These are phyloP conservation scores for Trypanosoma rangeli DNA, from an alignment of 208 protist species.

Conservation along the genomic window DNA sequence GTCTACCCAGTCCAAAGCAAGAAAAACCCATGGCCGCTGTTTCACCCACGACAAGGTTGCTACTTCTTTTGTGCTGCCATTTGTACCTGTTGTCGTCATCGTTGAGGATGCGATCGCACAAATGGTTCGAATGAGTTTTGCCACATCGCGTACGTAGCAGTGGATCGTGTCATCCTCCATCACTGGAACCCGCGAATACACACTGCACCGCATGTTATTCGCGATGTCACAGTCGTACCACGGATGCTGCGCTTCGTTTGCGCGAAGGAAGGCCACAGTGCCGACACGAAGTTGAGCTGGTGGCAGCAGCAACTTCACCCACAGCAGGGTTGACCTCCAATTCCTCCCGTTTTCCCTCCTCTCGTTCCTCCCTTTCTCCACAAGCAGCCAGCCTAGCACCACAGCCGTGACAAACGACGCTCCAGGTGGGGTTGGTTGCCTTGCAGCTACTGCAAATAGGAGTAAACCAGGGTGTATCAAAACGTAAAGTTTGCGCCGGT, in stretches of 20 bases:
- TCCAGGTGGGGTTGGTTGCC: constrained; percentile 32
- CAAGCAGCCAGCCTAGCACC: not conserved
- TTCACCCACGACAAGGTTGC: constrained; percentile 14
- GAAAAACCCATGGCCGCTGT: constrained; percentile 38
- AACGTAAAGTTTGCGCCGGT: constrained; percentile 6
- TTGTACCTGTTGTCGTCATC: not conserved
- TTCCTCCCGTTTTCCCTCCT: not conserved
- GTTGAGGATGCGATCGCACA: constrained; percentile 6
- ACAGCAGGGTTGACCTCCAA: not conserved
- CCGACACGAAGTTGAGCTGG: constrained; percentile 18
- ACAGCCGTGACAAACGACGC: constrained; percentile 28
- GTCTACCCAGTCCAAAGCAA: constrained; percentile 61
- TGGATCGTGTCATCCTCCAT: constrained; percentile 47
- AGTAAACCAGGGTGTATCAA: constrained; percentile 47
- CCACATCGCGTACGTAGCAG: constrained; percentile 20
- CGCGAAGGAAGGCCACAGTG: constrained; percentile 20
- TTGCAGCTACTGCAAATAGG: constrained; percentile 33
- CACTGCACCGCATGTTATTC: constrained; percentile 37
- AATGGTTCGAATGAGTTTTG: constrained; percentile 18
- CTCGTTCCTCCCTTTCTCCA: not conserved
- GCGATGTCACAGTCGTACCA: constrained; percentile 62
- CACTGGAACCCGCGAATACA: constrained; percentile 34
- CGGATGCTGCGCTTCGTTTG: constrained; percentile 42
- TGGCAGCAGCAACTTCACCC: not conserved
- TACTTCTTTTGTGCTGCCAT: not conserved